These are phyloP conservation scores for Hypoxylon sp. DNA, from an alignment of 2,329 filamentous ascomycete genomes.

Conservation along the genomic window DNA sequence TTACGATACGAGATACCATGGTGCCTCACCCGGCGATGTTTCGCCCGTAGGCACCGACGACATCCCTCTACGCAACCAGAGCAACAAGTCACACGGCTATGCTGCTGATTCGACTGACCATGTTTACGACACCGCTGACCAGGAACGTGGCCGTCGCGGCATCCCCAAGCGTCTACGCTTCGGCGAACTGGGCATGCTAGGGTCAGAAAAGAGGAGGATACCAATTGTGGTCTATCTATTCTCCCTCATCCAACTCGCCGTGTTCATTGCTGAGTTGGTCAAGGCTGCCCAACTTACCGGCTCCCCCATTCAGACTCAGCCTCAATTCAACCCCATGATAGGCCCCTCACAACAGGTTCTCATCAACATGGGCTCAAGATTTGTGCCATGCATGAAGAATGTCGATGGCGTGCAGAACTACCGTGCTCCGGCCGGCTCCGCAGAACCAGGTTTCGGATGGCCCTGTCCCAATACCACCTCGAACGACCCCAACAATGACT, in stretches of 20 bases:
- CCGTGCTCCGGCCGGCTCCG: slow-evolving; percentile 28
- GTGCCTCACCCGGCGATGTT: slow-evolving; percentile 58
- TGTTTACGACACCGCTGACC: slow-evolving; percentile 70
- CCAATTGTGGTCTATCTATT: slow-evolving; percentile 89
- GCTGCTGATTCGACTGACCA: slow-evolving; percentile 66
- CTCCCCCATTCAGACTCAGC: slow-evolving; percentile 82
- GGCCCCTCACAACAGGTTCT: slow-evolving; percentile 90
- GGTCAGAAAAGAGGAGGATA: slow-evolving; percentile 69
- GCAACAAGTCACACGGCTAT: slow-evolving; percentile 47
- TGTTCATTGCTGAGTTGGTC: slow-evolving; percentile 91
- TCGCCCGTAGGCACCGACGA: slow-evolving; percentile 65
- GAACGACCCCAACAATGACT: slow-evolving; percentile 62
- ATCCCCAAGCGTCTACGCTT: slow-evolving; percentile 64
- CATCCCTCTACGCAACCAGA: slow-evolving; percentile 70
- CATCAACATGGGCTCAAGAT: slow-evolving; percentile 97
- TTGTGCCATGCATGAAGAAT: slow-evolving; percentile 94
- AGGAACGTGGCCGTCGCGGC: slow-evolving; percentile 51
- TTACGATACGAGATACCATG: slow-evolving; percentile 73
- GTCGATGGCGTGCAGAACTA: slow-evolving; percentile 74
- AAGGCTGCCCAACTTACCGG: slow-evolving; percentile 85
- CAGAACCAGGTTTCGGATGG: slow-evolving; percentile 68
- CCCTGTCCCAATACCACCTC: slow-evolving; percentile 86
- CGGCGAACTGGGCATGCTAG: slow-evolving; percentile 73
- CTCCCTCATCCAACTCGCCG: slow-evolving; percentile 80
- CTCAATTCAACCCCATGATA: slow-evolving; percentile 96